Conservation (phyloP, 2,329 filamentous ascomycete genomes). For the Aureobasidium zeae region DNA sequence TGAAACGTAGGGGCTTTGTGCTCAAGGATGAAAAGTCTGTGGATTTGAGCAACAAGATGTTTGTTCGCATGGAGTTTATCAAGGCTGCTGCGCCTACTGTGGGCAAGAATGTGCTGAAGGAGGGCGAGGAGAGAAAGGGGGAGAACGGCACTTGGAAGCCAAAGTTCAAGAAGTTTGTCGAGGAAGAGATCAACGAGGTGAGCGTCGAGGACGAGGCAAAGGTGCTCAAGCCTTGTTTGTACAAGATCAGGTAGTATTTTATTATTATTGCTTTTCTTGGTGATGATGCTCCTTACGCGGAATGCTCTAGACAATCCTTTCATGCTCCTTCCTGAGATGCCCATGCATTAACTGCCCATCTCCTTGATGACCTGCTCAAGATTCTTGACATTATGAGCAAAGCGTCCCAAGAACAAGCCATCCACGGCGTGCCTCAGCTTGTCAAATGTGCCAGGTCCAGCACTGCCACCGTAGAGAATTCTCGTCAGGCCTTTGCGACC, state of each 20-base stretch:
- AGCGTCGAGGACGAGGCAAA: constrained; percentile 53
- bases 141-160: constrained; percentile 34
- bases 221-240: constrained; percentile 89
- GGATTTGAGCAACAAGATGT: constrained; percentile 92
- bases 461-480: constrained; percentile 74
- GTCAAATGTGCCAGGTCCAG: constrained; percentile 66
- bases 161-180: constrained; percentile 48
- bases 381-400: constrained; percentile 66
- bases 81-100: constrained; percentile 67
- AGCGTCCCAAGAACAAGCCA: constrained; percentile 71
- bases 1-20: constrained; percentile 74
- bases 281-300: background rate
- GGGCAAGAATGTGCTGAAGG: constrained; percentile 57
- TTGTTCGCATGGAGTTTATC: constrained; percentile 91
- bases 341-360: constrained; percentile 42
- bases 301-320: background rate
- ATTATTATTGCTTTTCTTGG: background rate
- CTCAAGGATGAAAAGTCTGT: constrained; percentile 58
- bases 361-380: constrained; percentile 65
- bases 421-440: constrained; percentile 61
- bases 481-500: constrained; percentile 50
- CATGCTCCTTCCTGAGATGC: too few species aligned
- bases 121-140: constrained; percentile 28
- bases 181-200: constrained; percentile 47
- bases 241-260: constrained; percentile 81